A percentile compares a stretch with the other conserved stretches of the same genome.
phyloP scores from a whole-genome alignment of 2,329 filamentous ascomycete species.

The Aspergillus oerlinghausenensis region DNA sequence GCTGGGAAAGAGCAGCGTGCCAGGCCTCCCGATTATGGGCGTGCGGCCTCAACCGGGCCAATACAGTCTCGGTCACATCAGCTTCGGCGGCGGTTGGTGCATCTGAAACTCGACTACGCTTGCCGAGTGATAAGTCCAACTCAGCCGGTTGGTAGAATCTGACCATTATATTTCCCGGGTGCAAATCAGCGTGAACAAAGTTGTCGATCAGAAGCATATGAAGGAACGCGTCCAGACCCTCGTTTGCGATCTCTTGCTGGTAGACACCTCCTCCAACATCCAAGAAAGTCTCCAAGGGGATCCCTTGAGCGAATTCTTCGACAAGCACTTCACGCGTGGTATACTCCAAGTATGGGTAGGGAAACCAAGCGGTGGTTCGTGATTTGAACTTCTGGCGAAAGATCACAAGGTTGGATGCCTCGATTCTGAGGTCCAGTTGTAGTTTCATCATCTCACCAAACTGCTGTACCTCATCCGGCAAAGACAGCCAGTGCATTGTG shows the following conservation, averaged over 20 bases:
- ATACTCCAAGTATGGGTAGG: constrained; percentile 87
- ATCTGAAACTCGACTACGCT: constrained; percentile 39
- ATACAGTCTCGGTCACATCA: constrained; percentile 83
- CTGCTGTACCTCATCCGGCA: constrained; percentile 88
- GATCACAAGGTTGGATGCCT: constrained; percentile 78
- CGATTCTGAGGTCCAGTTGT: constrained; percentile 92
- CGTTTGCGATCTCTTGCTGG: constrained; percentile 88
- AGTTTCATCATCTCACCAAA: constrained; percentile 99
- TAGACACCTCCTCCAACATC: constrained; percentile 89
- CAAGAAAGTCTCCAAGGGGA: constrained; percentile 84
- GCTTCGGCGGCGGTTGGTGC: constrained; percentile 49
- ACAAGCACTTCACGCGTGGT: constrained; percentile 88
- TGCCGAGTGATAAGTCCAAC: constrained; percentile 58
- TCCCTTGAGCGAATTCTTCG: constrained; percentile 93
- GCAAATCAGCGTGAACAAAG: constrained; percentile 92
- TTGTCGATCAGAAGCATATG: constrained; percentile 97
- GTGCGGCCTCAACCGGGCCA: constrained; percentile 72
- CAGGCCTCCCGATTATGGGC: constrained; percentile 65
- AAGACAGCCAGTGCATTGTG: constrained; percentile 93
- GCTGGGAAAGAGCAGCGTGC: constrained; percentile 66
- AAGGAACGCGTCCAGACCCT: constrained; percentile 91
- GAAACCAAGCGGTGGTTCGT: constrained; percentile 91
- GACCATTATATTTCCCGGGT: constrained; percentile 99
- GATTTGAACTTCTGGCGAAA: constrained; percentile 90
- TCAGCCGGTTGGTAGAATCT: constrained; percentile 86